Evolutionary conservation across 805 yeast genomes (phyloP), one percentile per base, ranked within the genome.

Genomic region (Cyberlindnera mycetangii): DNA sequence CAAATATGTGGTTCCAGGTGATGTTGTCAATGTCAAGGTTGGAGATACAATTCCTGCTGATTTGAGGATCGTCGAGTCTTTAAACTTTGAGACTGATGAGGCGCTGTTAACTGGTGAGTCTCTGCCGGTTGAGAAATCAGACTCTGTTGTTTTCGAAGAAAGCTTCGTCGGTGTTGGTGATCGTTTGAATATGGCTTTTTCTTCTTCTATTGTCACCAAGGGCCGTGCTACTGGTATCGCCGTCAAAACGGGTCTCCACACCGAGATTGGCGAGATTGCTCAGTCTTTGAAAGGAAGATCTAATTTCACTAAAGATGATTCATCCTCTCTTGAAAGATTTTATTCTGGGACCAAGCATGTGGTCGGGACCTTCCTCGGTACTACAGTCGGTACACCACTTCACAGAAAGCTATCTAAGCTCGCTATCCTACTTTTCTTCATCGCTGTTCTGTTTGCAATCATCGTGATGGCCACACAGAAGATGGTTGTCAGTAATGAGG

Each of bases 391-490:
- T 28, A 89, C 96, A 3, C 96, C 96, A 2, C 72, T 88, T 51
- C 90, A 84, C 51, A 74, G 85, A 50, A 79, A 79, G 54, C 71
- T 89, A 43, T 79, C 96, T 1, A 79, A 83, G 72, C 70, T 89
- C 42, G 95, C 96, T 4, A 76, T 87, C 40, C 61, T 76, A 34
- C 70, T 89, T 37, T 87, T 88, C 53, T 71, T 72, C 54, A 68
- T 88, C 37, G 96, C 96, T 5, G 93, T 88, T n/a, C 53, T 89
- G 1, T 83, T 87, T 59, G 96, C 96, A 1, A 81, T 89, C 45
- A 79, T 89, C 16, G 95, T 86, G 4, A 84, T 88, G 95, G 95
- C 82, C 2, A 79, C 93, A 9, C 95, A 88, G 65, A 75, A 75
- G 48, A 81, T 87, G 64, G 57, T 68, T 11, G 95, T 88, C n/a